A percentile compares a stretch with the other conserved stretches of the same genome.
These are phyloP conservation scores for Leptographium procerum DNA, from an alignment of 2,329 filamentous ascomycete genomes.

Conservation along the genomic window DNA sequence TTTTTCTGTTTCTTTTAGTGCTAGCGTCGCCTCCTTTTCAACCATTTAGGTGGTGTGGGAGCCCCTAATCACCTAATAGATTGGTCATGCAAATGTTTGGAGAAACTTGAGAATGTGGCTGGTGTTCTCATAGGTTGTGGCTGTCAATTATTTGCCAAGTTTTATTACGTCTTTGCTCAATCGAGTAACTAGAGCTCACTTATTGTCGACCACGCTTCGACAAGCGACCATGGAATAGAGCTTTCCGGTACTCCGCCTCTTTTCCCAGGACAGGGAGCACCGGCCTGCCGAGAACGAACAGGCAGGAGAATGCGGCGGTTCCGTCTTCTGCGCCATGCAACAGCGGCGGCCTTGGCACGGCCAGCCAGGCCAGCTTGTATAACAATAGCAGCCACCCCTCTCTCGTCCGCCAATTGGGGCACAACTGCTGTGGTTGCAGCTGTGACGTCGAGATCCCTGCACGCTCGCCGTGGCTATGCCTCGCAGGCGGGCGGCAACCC, in stretches of 20 bases:
- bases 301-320: background rate
- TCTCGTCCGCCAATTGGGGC: background rate
- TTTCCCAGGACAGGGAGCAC: background rate
- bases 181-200: too few species aligned
- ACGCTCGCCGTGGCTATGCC: constrained; percentile 51
- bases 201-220: background rate
- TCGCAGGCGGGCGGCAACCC: constrained; percentile 67
- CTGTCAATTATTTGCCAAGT: background rate
- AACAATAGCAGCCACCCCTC: background rate
- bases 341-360: background rate
- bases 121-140: background rate
- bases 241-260: too few species aligned
- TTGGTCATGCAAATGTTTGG: too few species aligned
- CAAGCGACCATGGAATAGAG: background rate
- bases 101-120: too few species aligned
- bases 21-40: background rate
- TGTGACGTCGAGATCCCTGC: background rate
- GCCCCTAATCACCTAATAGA: background rate
- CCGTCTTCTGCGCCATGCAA: background rate
- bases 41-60: background rate
- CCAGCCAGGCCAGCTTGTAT: background rate
- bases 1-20: background rate
- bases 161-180: too few species aligned
- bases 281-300: background rate
- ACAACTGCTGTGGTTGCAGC: background rate